Evolutionary conservation across 176 grass and related monocot species (phyloP).

Genomic region (Paspalum vaginatum): DNA sequence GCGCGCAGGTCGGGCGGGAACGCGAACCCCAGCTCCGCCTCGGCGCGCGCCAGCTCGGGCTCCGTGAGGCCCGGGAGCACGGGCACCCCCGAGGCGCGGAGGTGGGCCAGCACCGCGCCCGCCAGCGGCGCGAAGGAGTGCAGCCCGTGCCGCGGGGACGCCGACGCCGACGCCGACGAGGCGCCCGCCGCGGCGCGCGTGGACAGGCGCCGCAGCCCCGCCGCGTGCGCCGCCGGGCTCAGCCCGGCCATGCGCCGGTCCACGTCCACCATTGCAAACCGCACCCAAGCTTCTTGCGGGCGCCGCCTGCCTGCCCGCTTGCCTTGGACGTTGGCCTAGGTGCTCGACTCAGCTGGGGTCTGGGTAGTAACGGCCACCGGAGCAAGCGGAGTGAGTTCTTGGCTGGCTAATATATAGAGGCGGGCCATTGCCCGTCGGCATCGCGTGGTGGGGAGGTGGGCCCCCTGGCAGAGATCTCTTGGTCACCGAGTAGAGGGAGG

Average conservation of each 20-base stretch:
- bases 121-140: slow-evolving; percentile 60
- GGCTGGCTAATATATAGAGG: slow-evolving; percentile 33
- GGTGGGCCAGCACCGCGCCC: slow-evolving; percentile 44
- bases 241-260: slow-evolving; percentile 62
- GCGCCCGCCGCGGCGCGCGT: slow-evolving; percentile 65
- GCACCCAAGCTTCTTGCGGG: neutral
- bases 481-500: neutral
- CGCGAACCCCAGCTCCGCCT: slow-evolving; percentile 60
- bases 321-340: neutral
- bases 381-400: neutral
- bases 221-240: slow-evolving; percentile 61
- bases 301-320: neutral
- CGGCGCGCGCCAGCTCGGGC: slow-evolving; percentile 54
- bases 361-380: neutral
- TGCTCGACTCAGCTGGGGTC: neutral
- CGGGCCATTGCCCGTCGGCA: slow-evolving; percentile 22
- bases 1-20: slow-evolving; percentile 89
- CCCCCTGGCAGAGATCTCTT: slow-evolving; percentile 36
- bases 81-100: slow-evolving; percentile 46
- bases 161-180: slow-evolving; percentile 34
- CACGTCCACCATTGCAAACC: slow-evolving; percentile 74
- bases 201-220: slow-evolving; percentile 72
- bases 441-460: neutral
- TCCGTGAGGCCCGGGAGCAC: slow-evolving; percentile 61
- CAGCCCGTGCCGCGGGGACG: slow-evolving; percentile 51